Evolutionary conservation across 2,329 filamentous ascomycete genomes (phyloP).

Genomic region (Cryphonectria japonica): DNA sequence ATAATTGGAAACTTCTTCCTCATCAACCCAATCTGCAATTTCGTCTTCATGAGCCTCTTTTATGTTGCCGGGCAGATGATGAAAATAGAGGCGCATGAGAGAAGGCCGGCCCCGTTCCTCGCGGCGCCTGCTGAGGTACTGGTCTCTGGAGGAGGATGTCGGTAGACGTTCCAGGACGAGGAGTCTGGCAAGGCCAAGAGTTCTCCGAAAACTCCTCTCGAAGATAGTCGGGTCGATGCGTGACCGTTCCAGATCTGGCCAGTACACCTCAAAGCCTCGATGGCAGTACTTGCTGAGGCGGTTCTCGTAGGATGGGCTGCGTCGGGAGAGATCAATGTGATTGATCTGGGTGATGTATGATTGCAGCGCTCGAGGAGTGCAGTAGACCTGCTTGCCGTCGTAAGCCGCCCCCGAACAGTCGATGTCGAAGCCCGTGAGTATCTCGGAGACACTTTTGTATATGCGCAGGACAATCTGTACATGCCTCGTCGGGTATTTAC

Average conservation of each 20-base stretch:
- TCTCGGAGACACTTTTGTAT: slow-evolving; percentile 82
- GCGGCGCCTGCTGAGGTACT: slow-evolving; percentile 71
- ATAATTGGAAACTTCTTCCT: slow-evolving; percentile 78
- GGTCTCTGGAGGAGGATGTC: slow-evolving; percentile 67
- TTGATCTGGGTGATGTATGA: slow-evolving; percentile 85
- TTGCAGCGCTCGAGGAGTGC: slow-evolving; percentile 74
- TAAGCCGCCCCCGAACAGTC: slow-evolving; percentile 83
- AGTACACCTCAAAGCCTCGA: slow-evolving; percentile 83
- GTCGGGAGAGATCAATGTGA: slow-evolving; percentile 75
- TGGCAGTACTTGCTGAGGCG: slow-evolving; percentile 84
- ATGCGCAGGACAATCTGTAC: slow-evolving; percentile 82
- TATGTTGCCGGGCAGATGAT: slow-evolving; percentile 67
- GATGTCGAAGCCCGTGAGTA: slow-evolving; percentile 86
- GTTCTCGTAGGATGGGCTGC: slow-evolving; percentile 87
- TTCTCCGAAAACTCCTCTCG: slow-evolving; percentile 77
- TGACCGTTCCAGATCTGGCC: slow-evolving; percentile 74
- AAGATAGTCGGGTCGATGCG: slow-evolving; percentile 84
- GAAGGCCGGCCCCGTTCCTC: slow-evolving; percentile 71
- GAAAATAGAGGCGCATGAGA: slow-evolving; percentile 45
- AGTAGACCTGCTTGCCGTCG: slow-evolving; percentile 79
- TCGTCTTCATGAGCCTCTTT: slow-evolving; percentile 80
- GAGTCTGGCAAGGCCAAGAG: slow-evolving; percentile 76
- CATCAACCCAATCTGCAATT: slow-evolving; percentile 79
- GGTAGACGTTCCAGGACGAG: slow-evolving; percentile 81
- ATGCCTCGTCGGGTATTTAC: slow-evolving; percentile 81